These are phyloP conservation scores for Penicillium argentinense DNA, from an alignment of 495 filamentous ascomycete species.

Conservation along the genomic window DNA sequence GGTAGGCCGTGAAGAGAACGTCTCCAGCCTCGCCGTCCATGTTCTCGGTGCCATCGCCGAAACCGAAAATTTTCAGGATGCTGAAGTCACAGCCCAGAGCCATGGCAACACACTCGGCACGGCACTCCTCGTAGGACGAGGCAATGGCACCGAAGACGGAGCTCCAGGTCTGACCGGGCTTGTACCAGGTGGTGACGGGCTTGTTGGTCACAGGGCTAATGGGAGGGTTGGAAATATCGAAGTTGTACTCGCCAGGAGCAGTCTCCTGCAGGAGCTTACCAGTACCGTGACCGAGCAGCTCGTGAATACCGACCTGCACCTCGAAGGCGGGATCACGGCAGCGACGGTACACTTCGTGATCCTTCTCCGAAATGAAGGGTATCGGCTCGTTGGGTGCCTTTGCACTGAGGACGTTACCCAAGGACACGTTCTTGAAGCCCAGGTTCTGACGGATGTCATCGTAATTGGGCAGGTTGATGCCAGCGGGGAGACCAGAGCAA, in stretches of 20 bases:
- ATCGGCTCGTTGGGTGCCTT: conserved; percentile 87
- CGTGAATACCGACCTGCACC: conserved; percentile 93
- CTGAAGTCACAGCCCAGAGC: conserved; percentile 84
- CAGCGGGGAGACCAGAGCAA: conserved; percentile 80
- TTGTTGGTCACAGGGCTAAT: conserved; percentile 74
- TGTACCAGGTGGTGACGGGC: conserved; percentile 83
- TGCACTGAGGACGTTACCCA: conserved; percentile 87
- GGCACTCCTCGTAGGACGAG: conserved; percentile 82
- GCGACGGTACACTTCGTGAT: conserved; percentile 73
- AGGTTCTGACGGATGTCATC: conserved; percentile 90
- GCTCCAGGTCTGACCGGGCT: conserved; percentile 91
- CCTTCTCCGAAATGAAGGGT: conserved; percentile 76
- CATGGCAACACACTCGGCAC: conserved; percentile 91
- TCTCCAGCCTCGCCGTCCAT: conserved; percentile 77
- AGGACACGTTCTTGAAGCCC: conserved; percentile 97
- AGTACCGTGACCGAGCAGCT: conserved; percentile 93
- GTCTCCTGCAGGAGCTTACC: conserved; percentile 95
- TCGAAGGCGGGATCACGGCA: conserved; percentile 87
- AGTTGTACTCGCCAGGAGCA: conserved; percentile 78
- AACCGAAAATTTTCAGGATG: conserved; percentile 88
- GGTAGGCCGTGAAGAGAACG: conserved; percentile 80
- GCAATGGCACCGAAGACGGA: conserved; percentile 85
- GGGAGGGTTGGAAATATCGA: conserved; percentile 76
- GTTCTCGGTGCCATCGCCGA: conserved; percentile 70
- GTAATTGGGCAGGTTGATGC: conserved; percentile 83